Evolutionary conservation across 305 asterid species (phyloP), one percentile per base, ranked within the genome.

Genomic region (Lippia alba): DNA sequence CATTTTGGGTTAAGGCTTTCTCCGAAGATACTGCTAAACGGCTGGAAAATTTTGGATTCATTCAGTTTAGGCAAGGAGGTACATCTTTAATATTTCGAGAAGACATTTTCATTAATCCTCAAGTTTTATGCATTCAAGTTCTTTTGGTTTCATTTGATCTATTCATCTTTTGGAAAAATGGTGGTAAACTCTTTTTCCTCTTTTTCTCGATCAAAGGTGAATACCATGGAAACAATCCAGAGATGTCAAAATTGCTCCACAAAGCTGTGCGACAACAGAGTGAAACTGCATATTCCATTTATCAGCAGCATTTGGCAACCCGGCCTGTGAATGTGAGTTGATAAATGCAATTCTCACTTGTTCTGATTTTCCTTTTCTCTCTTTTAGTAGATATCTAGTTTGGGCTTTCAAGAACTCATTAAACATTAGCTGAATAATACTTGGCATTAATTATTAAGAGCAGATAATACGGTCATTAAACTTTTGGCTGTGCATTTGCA

Each of bases 11-110:
- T 64, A 94, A 92, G 89, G 96, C 99, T 49, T 94, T 90, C 83
- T 92, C 99, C 34, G 97, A 92, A 85, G 98, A 94, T 78, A 94
- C 99, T 17, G 97, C 99, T 69, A 94, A 94, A 87, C 85, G 99
- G 75, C 99, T 94, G 65, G 99, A 94, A 82, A 94, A 94, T 73
- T 94, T 83, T 66, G 99, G 99, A 66, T 94, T 94, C 85, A 92
- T 94, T 71, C 99, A 94, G 81, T 82, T 88, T 67, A 89, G 99
- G 82, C 97, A 93, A 33, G 99, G 99, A 94, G 99, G 98, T 95
- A 89, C 75, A 69, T 71, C 44, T 62, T 66, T 74, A 36, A 66
- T 53, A 75, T 30, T 64, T 66, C 55, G 0, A 55, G 44, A 67
- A 71, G 19, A 24, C 33, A 17, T 61, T 63, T 49, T 34, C 46